These are phyloP conservation scores for Plasmodium sp. DNA, from an alignment of 169 alveolate genomes.

Conservation along the genomic window DNA sequence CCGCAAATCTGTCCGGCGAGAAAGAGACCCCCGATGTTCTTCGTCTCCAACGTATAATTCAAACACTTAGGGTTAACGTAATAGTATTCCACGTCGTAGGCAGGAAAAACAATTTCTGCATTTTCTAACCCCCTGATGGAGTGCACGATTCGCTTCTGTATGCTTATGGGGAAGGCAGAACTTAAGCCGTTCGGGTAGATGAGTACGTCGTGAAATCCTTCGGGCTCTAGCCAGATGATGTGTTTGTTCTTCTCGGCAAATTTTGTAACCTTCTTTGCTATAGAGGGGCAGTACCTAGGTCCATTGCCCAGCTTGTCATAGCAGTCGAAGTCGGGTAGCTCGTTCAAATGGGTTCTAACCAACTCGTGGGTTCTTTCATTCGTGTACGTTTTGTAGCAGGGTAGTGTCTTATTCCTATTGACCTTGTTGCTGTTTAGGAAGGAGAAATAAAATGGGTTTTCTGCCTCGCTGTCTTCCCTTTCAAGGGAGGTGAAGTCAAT, in stretches of 20 bases:
- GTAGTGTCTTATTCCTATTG: conserved; percentile 76
- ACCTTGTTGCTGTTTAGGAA: conserved; percentile 78
- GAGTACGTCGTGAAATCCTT: conserved; percentile 86
- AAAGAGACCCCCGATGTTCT: conserved; percentile 82
- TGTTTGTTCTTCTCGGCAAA: conserved; percentile 88
- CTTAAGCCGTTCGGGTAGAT: conserved; percentile 93
- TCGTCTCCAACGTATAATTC: conserved; percentile 87
- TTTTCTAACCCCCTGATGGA: conserved; percentile 86
- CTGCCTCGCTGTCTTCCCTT: conserved; percentile 85
- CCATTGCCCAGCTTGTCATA: conserved; percentile 90
- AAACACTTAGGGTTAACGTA: conserved; percentile 87
- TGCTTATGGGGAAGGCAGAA: conserved; percentile 91
- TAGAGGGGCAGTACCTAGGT: conserved; percentile 95
- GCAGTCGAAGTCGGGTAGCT: conserved; percentile 84
- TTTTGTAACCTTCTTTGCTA: conserved; percentile 85
- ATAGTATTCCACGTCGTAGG: conserved; percentile 93
- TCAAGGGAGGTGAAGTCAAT: conserved; percentile 88
- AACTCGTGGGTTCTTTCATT: conserved; percentile 86
- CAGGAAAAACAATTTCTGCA: conserved; percentile 88
- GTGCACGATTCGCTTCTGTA: conserved; percentile 81
- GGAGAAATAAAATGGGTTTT: conserved; percentile 87
- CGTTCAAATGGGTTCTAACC: conserved; percentile 77
- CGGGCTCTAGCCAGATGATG: conserved; percentile 95
- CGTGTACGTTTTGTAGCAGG: conserved; percentile 89
- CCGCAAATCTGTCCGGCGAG: conserved; percentile 95